Evolutionary conservation across 176 grass and related monocot species (phyloP).

Genomic region (Eleusine indica): DNA sequence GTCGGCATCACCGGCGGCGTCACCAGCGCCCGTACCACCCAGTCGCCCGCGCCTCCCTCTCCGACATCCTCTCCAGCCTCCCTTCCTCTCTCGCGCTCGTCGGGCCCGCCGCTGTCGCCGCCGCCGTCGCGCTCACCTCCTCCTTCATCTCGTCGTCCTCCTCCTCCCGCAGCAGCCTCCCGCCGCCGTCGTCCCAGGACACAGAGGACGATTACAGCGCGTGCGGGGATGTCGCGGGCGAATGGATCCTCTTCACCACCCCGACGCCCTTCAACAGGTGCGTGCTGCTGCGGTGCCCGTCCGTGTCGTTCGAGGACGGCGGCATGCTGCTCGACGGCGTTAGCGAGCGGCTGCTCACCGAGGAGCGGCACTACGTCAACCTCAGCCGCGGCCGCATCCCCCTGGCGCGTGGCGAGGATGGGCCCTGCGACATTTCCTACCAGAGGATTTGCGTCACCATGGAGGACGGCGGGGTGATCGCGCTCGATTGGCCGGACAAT

Average conservation of each 20-base stretch:
- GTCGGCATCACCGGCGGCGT: slow-evolving; percentile 37
- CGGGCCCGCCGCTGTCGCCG: slow-evolving; percentile 51
- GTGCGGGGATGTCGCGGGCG: slow-evolving; percentile 49
- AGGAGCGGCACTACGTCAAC: slow-evolving; percentile 87
- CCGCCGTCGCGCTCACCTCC: slow-evolving; percentile 47
- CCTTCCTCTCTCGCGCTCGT: slow-evolving; percentile 63
- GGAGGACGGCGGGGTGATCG: slow-evolving; percentile 82
- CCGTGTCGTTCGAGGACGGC: slow-evolving; percentile 80
- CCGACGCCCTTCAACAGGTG: slow-evolving; percentile 91
- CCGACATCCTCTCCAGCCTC: slow-evolving; percentile 50
- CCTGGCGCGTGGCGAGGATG: slow-evolving; percentile 1
- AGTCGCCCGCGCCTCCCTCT: slow-evolving; percentile 46
- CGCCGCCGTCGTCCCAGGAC: not conserved
- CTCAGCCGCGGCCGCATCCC: slow-evolving; percentile 62
- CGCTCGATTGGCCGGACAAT: slow-evolving; percentile 86
- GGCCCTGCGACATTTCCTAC: slow-evolving; percentile 47
- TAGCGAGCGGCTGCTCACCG: slow-evolving; percentile 62
- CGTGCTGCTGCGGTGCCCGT: slow-evolving; percentile 89
- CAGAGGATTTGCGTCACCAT: slow-evolving; percentile 72
- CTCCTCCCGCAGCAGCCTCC: slow-evolving; percentile 25
- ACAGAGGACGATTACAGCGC: not conserved
- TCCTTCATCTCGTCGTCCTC: slow-evolving; percentile 38
- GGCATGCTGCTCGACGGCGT: slow-evolving; percentile 71
- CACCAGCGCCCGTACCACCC: slow-evolving; percentile 11
- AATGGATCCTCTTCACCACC: slow-evolving; percentile 84